Evolutionary conservation across 306 rosid species (phyloP), one percentile per base, ranked within the genome.

Genomic region (Macrotyloma uniflorum): DNA sequence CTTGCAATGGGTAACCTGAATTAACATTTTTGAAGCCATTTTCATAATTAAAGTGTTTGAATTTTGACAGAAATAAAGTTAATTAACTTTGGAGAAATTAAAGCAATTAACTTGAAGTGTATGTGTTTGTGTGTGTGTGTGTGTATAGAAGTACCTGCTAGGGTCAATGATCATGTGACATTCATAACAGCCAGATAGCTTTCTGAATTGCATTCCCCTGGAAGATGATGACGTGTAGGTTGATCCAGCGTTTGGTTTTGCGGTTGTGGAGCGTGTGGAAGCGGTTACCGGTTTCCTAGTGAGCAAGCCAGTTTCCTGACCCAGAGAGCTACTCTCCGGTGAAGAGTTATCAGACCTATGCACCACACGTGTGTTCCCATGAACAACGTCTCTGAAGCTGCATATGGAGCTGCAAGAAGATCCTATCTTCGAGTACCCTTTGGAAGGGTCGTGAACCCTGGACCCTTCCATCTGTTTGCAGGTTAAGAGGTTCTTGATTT

Each of bases 91-190:
- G 13, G 0, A 18, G 8, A 50, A n/a, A n/a, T 0, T 50, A 9
- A 50, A 50, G 24, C 23, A 51, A 22, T 54, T 54, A 54, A 54
- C 0, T 23, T 24, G 64, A 23, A 23, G n/a, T 57, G 14, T 5
- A 12, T 51, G 8, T n/a, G n/a, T n/a, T n/a, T n/a, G n/a, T n/a
- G n/a, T 57, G 14, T 5, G 5, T 51, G 8, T 51, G 19, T 19
- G 8, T 53, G 24, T 51, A 5, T 16, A 38, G 1, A 22, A 42
- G 4, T 53, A 93, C 99, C 97, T 88, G 93, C 86, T 87, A 47
- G 97, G 98, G 84, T 96, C 99, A 76, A 96, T 81, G 86, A 93
- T 91, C 90, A 87, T 87, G 86, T 89, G 99, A 68, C 99, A 96
- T 81, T 96, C 98, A 66, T 96, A 96, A 83, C 99, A 96, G 2